A percentile compares a stretch with the other conserved stretches of the same genome.
These are phyloP conservation scores for Phlyctochytrium bullatum DNA, from an alignment of 192 early-diverging fungal species.

Conservation along the genomic window DNA sequence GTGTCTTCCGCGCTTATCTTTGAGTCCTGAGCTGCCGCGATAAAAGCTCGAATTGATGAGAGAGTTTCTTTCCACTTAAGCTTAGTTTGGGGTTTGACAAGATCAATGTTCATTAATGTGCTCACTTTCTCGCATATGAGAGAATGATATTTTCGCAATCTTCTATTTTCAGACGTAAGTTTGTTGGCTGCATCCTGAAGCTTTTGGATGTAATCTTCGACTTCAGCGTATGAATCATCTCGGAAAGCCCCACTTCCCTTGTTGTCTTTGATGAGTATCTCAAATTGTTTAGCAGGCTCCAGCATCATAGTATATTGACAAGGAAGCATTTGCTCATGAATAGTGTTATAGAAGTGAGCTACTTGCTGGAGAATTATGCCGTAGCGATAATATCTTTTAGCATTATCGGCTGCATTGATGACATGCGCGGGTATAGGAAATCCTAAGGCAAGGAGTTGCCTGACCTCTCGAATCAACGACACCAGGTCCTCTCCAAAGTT, in stretches of 20 bases:
- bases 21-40: slow-evolving; percentile 37
- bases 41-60: slow-evolving; percentile 34
- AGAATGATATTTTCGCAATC: slow-evolving; percentile 46
- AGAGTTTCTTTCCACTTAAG: slow-evolving; percentile 54
- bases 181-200: slow-evolving; percentile 41
- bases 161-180: slow-evolving; percentile 46
- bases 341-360: slow-evolving; percentile 63
- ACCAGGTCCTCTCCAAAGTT: slow-evolving; percentile 51
- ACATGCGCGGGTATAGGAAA: slow-evolving; percentile 46
- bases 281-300: slow-evolving; percentile 50
- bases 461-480: slow-evolving; percentile 43
- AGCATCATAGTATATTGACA: slow-evolving; percentile 56
- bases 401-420: slow-evolving; percentile 41
- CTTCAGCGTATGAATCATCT: slow-evolving; percentile 41
- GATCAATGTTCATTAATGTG: slow-evolving; percentile 37
- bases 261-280: slow-evolving; percentile 47
- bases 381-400: slow-evolving; percentile 47
- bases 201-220: slow-evolving; percentile 47
- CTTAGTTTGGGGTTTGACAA: slow-evolving; percentile 48
- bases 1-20: slow-evolving; percentile 39
- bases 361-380: slow-evolving; percentile 57
- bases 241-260: slow-evolving; percentile 18
- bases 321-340: slow-evolving; percentile 59
- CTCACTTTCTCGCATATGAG: slow-evolving; percentile 41
- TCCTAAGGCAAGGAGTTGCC: slow-evolving; percentile 53